Conservation (phyloP, 768 basidiomycete genomes). For the Clitopilus hobsonii region DNA sequence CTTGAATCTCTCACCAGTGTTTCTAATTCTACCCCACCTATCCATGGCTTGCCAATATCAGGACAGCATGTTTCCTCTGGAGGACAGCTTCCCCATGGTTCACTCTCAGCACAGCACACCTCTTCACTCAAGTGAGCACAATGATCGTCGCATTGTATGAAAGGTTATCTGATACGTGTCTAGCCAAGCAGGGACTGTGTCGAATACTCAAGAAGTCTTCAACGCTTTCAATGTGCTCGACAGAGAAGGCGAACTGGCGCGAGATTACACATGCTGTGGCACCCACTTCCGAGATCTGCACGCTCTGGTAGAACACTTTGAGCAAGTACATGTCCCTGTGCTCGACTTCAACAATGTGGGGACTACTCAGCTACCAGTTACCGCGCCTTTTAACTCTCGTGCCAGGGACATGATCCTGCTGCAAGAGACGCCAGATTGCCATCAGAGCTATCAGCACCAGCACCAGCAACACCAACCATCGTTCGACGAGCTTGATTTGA, state of each 20-base stretch:
- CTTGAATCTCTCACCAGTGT: slow-evolving; percentile 36
- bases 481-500: slow-evolving; percentile 74
- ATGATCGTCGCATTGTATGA: neutral
- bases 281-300: slow-evolving; percentile 66
- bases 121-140: slow-evolving; percentile 63
- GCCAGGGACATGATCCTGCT: slow-evolving; percentile 13
- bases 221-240: slow-evolving; percentile 66
- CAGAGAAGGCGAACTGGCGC: slow-evolving; percentile 73
- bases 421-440: slow-evolving; percentile 11
- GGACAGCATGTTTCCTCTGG: slow-evolving; percentile 68
- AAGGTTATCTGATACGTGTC: neutral
- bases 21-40: slow-evolving; percentile 65
- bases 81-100: slow-evolving; percentile 56
- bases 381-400: slow-evolving; percentile 44
- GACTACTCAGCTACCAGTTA: slow-evolving; percentile 35
- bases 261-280: slow-evolving; percentile 90
- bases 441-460: slow-evolving; percentile 24
- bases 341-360: slow-evolving; percentile 32
- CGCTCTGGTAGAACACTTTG: slow-evolving; percentile 88
- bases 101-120: slow-evolving; percentile 56
- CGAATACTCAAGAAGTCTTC: slow-evolving; percentile 30
- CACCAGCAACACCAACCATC: slow-evolving; percentile 31
- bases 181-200: neutral
- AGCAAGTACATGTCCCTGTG: slow-evolving; percentile 83
- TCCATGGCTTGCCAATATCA: slow-evolving; percentile 66